Conservation (phyloP, 169 alveolate genomes). For the Babesia sp. region DNA sequence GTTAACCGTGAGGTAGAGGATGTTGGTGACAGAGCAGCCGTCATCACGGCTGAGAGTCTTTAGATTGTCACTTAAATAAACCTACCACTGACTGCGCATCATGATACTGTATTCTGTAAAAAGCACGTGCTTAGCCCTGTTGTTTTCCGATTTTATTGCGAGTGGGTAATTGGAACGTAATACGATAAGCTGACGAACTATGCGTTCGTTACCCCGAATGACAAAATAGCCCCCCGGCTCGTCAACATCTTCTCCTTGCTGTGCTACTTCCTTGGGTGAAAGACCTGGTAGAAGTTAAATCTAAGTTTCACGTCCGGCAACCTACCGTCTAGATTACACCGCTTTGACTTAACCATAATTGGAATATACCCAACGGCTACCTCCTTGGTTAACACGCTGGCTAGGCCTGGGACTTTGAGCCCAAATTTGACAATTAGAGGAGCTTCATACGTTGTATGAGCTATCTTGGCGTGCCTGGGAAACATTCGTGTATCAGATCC, state of each 20-base stretch:
- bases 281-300: conserved; percentile 61
- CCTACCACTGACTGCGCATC: conserved; percentile 74
- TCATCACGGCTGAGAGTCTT: conserved; percentile 54
- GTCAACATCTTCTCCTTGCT: conserved; percentile 95
- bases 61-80: not conserved
- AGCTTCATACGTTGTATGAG: conserved; percentile 89
- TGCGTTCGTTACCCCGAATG: conserved; percentile 95
- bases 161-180: conserved; percentile 65
- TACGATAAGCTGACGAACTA: conserved; percentile 94
- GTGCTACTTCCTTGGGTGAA: conserved; percentile 87
- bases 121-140: conserved; percentile 61
- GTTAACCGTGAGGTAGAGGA: conserved; percentile 71
- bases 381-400: conserved; percentile 74
- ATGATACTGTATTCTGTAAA: conserved; percentile 74
- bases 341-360: conserved; percentile 92
- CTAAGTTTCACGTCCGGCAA: too few relatives aligned
- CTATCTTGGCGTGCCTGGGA: conserved; percentile 90
- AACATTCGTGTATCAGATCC: conserved; percentile 71
- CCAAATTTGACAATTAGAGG: conserved; percentile 88
- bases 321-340: conserved; percentile 90
- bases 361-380: conserved; percentile 94
- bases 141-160: conserved; percentile 69
- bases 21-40: conserved; percentile 76
- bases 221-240: conserved; percentile 99
- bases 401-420: conserved; percentile 72